Percentiles rank a stretch among this genome's conserved stretches.
phyloP scores from a whole-genome alignment of 805 yeast species.

The Zygosaccharomyces lentus region DNA sequence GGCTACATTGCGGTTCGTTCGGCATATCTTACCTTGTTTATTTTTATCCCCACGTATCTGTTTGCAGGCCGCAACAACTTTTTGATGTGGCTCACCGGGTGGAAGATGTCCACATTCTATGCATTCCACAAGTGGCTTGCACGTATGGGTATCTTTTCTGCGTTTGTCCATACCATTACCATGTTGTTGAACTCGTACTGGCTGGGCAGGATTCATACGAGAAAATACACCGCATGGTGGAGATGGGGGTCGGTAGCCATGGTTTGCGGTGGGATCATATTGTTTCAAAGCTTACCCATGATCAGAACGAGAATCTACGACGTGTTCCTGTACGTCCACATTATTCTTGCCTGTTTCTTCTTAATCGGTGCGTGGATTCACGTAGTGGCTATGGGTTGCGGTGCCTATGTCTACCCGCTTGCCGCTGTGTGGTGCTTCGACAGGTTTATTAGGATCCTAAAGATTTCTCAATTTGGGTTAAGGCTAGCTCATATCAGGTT shows the following conservation, averaged over 20 bases:
- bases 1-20: slow-evolving; percentile 48
- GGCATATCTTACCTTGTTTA: slow-evolving; percentile 43
- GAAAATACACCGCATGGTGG: slow-evolving; percentile 45
- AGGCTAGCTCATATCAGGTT: slow-evolving; percentile 42
- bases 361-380: slow-evolving; percentile 48
- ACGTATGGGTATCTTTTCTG: slow-evolving; percentile 44
- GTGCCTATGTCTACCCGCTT: slow-evolving; percentile 48
- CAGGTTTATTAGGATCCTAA: slow-evolving; percentile 50
- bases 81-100: slow-evolving; percentile 55
- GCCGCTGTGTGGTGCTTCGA: slow-evolving; percentile 71
- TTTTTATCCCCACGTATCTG: slow-evolving; percentile 52
- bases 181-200: slow-evolving; percentile 42
- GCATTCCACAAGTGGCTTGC: slow-evolving; percentile 64
- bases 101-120: slow-evolving; percentile 58
- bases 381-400: slow-evolving; percentile 41
- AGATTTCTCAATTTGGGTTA: slow-evolving; percentile 58
- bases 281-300: slow-evolving; percentile 44
- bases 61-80: slow-evolving; percentile 73
- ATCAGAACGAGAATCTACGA: slow-evolving; percentile 48
- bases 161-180: slow-evolving; percentile 50
- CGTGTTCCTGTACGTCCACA: slow-evolving; percentile 41
- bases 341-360: slow-evolving; percentile 42
- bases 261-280: slow-evolving; percentile 39
- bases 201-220: slow-evolving; percentile 33
- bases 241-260: slow-evolving; percentile 34